These are phyloP conservation scores for Sordariomycetes sp. DNA, from an alignment of 2,329 filamentous ascomycete species.

Conservation along the genomic window DNA sequence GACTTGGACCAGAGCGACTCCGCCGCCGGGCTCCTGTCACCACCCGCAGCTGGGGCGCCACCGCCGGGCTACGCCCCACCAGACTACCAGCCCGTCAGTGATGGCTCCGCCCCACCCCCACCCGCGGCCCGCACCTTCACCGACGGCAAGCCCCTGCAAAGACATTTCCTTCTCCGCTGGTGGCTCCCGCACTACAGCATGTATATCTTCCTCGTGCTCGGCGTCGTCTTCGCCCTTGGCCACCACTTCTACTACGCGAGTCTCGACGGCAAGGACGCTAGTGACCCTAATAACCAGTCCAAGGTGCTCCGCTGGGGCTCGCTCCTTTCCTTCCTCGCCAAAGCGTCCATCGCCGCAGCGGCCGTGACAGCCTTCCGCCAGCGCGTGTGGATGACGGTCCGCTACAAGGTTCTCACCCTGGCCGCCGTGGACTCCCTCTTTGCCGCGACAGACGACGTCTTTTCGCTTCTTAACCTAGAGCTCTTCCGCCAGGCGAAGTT, in stretches of 20 bases:
- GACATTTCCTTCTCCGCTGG: slow-evolving; percentile 9
- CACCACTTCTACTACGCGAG: slow-evolving; percentile 23
- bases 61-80: too few relatives aligned
- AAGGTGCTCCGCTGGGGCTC: slow-evolving; percentile 23
- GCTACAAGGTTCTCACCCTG: slow-evolving; percentile 10
- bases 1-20: too few relatives aligned
- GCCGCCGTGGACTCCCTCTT: slow-evolving; percentile 17
- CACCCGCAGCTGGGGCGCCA: too few relatives aligned
- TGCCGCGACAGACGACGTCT: slow-evolving; percentile 19
- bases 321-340: slow-evolving; percentile 21
- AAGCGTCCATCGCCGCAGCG: slow-evolving; percentile 22
- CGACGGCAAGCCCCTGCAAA: neutral
- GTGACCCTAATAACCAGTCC: slow-evolving; percentile 19
- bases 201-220: slow-evolving; percentile 21
- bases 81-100: too few relatives aligned
- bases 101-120: too few relatives aligned
- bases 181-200: slow-evolving; percentile 25
- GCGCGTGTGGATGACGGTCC: slow-evolving; percentile 13
- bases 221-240: slow-evolving; percentile 18
- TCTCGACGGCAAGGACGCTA: slow-evolving; percentile 17
- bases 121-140: too few relatives aligned
- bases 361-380: slow-evolving; percentile 16
- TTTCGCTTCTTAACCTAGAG: slow-evolving; percentile 17
- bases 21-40: too few relatives aligned
- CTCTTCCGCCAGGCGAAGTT: slow-evolving; percentile 18